Evolutionary conservation across 768 basidiomycete genomes (phyloP), one percentile per base, ranked within the genome.

Genomic region (Lactarius hatsudake): DNA sequence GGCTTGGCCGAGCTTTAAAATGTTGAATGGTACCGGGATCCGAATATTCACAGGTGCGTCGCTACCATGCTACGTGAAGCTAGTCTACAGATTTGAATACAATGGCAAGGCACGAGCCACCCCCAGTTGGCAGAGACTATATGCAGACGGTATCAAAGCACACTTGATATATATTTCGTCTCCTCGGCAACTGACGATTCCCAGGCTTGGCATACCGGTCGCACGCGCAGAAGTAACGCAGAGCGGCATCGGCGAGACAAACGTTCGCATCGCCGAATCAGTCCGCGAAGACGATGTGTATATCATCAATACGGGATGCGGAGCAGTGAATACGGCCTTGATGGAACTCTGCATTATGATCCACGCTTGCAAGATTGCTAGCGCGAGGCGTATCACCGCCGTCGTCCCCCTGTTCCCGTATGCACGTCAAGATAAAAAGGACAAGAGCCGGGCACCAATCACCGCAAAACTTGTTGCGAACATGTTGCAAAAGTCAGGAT

Each of bases 321-420:
- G 90, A 28, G 81, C 87, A 64, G 86, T 98, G 72, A 98, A 98
- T 75, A 95, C 93, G 32, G 84, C 96, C 48, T 86, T 99, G 70
- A 98, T 99, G 94, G 97, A 98, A 77, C 85, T 95, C 56, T 94
- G 96, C 76, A 98, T 98, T 74, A 96, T 99, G 94, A 94, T 98
- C 74, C 96, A 98, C 76, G 96, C 97, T 12, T 97, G 96, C 87
- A 96, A 96, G 81, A 98, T 98, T 73, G 96, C 97, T n/a, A 96
- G 94, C 71, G 96, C 97, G 57, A 93, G 91, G 78, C 84, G 97
- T 68, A 98, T 99, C 75, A 99, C 97, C 7, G 97, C 96, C n/a
- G 95, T 99, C 69, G 86, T 98, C 65, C 97, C 97, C 51, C 85
- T 97, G 42, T 99, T 94, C 79, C 96, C 97, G 1, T 99, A 99